A percentile compares a stretch with the other conserved stretches of the same genome.
phyloP scores from a whole-genome alignment of 371 early-diverging fungal species.

The Lichtheimia ramosa region DNA sequence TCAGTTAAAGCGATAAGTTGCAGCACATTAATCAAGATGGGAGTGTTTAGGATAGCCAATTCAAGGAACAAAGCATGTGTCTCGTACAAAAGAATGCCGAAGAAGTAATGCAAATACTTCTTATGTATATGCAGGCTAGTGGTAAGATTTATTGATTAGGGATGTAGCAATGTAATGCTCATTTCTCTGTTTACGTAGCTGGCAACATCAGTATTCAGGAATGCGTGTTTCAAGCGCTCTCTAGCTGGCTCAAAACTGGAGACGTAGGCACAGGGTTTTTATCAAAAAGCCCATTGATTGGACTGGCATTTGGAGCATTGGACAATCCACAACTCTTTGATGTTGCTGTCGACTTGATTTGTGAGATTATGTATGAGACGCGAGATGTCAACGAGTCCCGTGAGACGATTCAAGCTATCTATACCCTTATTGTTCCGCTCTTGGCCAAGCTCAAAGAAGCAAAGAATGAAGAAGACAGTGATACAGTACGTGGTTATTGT shows the following conservation, averaged over 20 bases:
- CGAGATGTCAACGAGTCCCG: constrained; percentile 58
- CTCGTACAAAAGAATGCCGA: constrained; percentile 66
- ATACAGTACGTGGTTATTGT: constrained; percentile 69
- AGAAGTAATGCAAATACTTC: constrained; percentile 65
- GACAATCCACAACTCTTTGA: constrained; percentile 75
- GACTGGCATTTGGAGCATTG: constrained; percentile 75
- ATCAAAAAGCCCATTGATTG: constrained; percentile 67
- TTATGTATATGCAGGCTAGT: constrained; percentile 64
- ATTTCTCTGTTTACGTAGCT: constrained; percentile 27
- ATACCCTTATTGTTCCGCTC: constrained; percentile 50
- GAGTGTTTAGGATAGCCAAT: constrained; percentile 61
- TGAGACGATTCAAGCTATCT: constrained; percentile 63
- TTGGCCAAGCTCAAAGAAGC: constrained; percentile 50
- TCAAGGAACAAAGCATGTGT: constrained; percentile 52
- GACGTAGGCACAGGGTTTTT: constrained; percentile 71
- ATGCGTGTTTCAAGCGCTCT: constrained; percentile 71
- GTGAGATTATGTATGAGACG: constrained; percentile 79
- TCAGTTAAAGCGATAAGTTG: neutral
- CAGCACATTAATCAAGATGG: neutral
- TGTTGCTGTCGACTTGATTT: constrained; percentile 79
- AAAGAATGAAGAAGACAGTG: constrained; percentile 40
- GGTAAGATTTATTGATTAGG: constrained; percentile 37
- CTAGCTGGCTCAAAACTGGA: constrained; percentile 84
- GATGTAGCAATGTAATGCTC: neutral
- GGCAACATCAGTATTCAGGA: constrained; percentile 58